Base-by-base conservation (phyloP, 139 green algal genomes). In the Volvox reticuliferus region DNA sequence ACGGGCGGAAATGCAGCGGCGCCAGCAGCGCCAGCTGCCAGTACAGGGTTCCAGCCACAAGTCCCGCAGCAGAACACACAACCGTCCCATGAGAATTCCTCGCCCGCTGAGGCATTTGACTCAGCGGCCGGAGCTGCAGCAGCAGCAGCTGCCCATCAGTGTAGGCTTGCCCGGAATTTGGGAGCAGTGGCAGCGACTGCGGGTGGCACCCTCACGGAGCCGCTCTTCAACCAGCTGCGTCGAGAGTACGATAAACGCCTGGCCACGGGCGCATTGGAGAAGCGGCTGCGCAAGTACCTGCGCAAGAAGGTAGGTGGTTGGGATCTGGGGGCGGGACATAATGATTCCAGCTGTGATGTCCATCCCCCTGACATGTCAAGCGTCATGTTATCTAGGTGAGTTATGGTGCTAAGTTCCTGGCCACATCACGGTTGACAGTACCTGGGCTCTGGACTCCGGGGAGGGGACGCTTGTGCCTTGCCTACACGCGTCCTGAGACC, bases 211-310 rank as follows among this genome's bases (percentile, higher is more conserved):
- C 13, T 36, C 9, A 26, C 79, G 37, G 55, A 84, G 17, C 14
- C 78, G 36, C 37, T 50, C 21, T 33, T 50, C 20, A 37, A 28
- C 65, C 20, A 12, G 68, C 62, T 91, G 76, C 32, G 1, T 26
- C 18, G 28, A 17, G 62, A 86, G 75, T 85, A 78, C 36, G 35
- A 63, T 12, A 50, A 62, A 55, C 87, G 61, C 61, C 76, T 62
- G 20, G 14, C 17, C 13, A 14, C 0, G 6, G 37, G 17, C 1
- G 14, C 76, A 0, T 35, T 91, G 76, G 87, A 91, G 76, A 44
- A 2, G 13, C 62, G 63, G 76, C 87, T 91, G 61, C 87, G 87
- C 19, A 69, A 91, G 75, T 75, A 91, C 61, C 76, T 85, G 33
- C 18, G 24, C 1, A 79, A 79, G 12, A 32, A 61, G 44, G 86